phyloP scores from a whole-genome alignment of 495 filamentous ascomycete species.

The Annulohypoxylon stygium region DNA sequence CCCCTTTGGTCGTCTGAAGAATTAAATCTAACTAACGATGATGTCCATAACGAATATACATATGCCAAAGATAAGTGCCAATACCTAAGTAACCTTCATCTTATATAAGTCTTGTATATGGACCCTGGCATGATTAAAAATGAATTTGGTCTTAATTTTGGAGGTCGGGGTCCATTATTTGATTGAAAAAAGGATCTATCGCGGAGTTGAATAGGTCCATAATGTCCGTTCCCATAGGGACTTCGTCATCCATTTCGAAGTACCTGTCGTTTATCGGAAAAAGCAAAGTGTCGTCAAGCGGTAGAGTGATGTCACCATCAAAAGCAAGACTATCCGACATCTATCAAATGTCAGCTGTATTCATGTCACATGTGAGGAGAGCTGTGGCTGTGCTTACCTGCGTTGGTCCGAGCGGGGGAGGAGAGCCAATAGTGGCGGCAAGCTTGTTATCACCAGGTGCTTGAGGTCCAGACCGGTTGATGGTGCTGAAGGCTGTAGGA shows the following conservation, averaged over 20 bases:
- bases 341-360: constrained; percentile 5
- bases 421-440: not conserved
- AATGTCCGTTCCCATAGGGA: constrained; percentile 35
- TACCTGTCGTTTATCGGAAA: constrained; percentile 36
- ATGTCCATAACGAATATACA: not conserved
- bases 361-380: not conserved
- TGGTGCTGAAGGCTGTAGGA: not conserved
- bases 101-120: not conserved
- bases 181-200: constrained; percentile 35
- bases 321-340: constrained; percentile 20
- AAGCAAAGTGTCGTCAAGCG: constrained; percentile 25
- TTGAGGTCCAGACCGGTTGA: constrained; percentile 2
- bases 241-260: constrained; percentile 33
- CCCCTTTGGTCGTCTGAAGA: not conserved
- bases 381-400: constrained; percentile 11
- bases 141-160: not conserved
- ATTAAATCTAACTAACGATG: not conserved
- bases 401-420: constrained; percentile 6
- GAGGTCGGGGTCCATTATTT: constrained; percentile 4
- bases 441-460: constrained; percentile 10
- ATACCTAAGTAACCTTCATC: not conserved
- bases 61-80: not conserved
- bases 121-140: too few species aligned
- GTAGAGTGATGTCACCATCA: constrained; percentile 12
- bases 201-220: constrained; percentile 42